Conservation (phyloP, 306 rosid genomes). For the peach (Prunus persica) region Prunus_persica_NCBIv2 NC_034013.1:12257001-12257500, state of each 20-base stretch:
- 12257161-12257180: neutral
- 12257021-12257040: no score
- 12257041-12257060: no score
- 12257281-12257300: neutral
- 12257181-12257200: neutral
- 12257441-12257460: slow-evolving; percentile 8
- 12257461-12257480: slow-evolving; percentile 1
- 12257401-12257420: slow-evolving; percentile 3
- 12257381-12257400: neutral
- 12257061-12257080: neutral
- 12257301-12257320: neutral
- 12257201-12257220: neutral
- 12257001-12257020: no score
- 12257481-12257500: slow-evolving; percentile 13
- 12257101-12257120: neutral
- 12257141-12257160: slow-evolving; percentile 16
- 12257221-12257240: neutral
- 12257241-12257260: neutral
- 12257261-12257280: neutral
- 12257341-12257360: neutral
- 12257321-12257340: neutral
- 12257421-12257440: slow-evolving; percentile 14
- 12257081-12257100: neutral
- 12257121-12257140: neutral
- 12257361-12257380: neutral